A percentile compares a stretch with the other conserved stretches of the same genome.
These are phyloP conservation scores for Sporothrix humicola DNA, from an alignment of 2,329 filamentous ascomycete genomes.

Conservation along the genomic window DNA sequence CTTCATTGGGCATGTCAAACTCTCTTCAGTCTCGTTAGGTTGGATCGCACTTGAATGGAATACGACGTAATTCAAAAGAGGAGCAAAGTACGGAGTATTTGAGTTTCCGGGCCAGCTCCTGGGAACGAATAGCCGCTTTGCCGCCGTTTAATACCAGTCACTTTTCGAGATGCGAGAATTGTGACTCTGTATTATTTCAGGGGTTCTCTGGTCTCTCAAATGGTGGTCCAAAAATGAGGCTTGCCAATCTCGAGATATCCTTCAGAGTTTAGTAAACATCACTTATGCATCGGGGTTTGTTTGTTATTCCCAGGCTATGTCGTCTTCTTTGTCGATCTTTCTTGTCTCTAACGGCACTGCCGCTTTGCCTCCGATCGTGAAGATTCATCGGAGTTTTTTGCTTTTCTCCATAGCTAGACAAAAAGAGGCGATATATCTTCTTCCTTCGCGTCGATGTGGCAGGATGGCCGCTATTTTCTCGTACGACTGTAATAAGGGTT, in stretches of 20 bases:
- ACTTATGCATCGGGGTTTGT: neutral
- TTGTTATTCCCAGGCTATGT: neutral
- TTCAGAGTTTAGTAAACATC: neutral
- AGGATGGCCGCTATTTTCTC: neutral
- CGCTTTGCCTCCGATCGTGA: neutral
- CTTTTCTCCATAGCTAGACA: neutral
- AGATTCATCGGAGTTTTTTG: neutral
- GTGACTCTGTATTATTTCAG: too few species aligned
- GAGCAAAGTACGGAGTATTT: conserved; percentile 1
- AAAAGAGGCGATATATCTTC: neutral
- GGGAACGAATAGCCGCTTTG: neutral
- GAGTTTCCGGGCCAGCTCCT: too few species aligned
- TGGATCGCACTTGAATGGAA: neutral
- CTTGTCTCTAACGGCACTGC: neutral
- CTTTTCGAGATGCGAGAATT: neutral
- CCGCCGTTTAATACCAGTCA: neutral
- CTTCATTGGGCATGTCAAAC: too few species aligned
- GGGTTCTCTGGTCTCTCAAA: too few species aligned
- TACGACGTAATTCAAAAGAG: neutral
- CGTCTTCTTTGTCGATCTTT: neutral
- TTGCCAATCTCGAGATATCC: neutral
- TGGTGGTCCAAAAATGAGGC: too few species aligned
- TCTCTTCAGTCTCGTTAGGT: too few species aligned
- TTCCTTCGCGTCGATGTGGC: neutral
- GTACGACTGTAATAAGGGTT: neutral